Conservation (phyloP, 768 basidiomycete genomes). For the Psilocybe sp. region DNA sequence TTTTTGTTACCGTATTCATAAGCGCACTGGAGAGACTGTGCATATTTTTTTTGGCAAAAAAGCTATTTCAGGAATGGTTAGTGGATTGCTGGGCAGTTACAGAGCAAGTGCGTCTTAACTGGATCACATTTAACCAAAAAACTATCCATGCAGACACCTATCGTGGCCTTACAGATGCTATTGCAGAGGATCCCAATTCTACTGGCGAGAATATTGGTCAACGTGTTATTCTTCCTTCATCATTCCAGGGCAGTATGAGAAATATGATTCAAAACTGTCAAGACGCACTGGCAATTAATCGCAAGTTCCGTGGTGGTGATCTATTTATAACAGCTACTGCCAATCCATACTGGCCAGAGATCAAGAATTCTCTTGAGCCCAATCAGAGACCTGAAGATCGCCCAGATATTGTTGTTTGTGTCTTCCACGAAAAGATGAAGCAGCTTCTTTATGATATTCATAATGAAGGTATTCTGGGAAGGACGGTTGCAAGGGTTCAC, state of each 20-base stretch:
- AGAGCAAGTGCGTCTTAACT: slow-evolving; percentile 38
- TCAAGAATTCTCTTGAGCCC: slow-evolving; percentile 32
- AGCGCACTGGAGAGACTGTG: too few species aligned
- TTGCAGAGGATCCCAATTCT: slow-evolving; percentile 22
- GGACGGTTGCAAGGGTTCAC: slow-evolving; percentile 35
- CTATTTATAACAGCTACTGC: slow-evolving; percentile 49
- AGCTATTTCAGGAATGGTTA: too few species aligned
- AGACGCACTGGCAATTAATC: slow-evolving; percentile 41
- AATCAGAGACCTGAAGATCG: slow-evolving; percentile 37
- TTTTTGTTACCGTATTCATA: too few species aligned
- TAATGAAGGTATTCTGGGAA: slow-evolving; percentile 37
- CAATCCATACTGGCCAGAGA: slow-evolving; percentile 50
- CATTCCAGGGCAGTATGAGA: slow-evolving; percentile 28
- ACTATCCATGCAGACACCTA: slow-evolving; percentile 32
- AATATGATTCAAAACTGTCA: slow-evolving; percentile 41
- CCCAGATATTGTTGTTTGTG: slow-evolving; percentile 44
- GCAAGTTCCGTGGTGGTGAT: slow-evolving; percentile 31
- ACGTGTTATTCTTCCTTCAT: slow-evolving; percentile 28
- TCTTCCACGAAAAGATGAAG: slow-evolving; percentile 41
- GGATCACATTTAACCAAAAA: slow-evolving; percentile 31
- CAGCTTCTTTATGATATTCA: slow-evolving; percentile 31
- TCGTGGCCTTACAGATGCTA: slow-evolving; percentile 31
- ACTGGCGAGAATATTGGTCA: slow-evolving; percentile 23
- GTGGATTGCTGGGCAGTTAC: too few species aligned
- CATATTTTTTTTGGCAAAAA: too few species aligned